These are phyloP conservation scores for Ottelia alismoides DNA, from an alignment of 106 monocot genomes.

Conservation along the genomic window DNA sequence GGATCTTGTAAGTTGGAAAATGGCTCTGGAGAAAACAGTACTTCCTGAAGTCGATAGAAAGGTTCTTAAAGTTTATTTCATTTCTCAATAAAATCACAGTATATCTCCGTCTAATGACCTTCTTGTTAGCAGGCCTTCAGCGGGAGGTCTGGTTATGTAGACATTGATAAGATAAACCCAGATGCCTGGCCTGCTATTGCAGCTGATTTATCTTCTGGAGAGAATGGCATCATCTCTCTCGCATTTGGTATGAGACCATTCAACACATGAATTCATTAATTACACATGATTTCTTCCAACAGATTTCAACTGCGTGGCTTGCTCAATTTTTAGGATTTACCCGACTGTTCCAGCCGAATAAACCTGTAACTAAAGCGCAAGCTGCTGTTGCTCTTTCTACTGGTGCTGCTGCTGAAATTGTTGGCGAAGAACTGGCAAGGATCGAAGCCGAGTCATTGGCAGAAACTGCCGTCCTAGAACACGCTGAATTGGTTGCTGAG, in stretches of 20 bases:
- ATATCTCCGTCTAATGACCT: neutral
- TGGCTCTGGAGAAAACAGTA: slow-evolving; percentile 69
- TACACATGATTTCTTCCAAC: too few species aligned
- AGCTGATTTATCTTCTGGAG: slow-evolving; percentile 74
- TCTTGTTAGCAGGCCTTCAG: slow-evolving; percentile 42
- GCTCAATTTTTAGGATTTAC: slow-evolving; percentile 55
- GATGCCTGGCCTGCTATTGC: slow-evolving; percentile 91
- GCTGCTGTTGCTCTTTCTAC: slow-evolving; percentile 86
- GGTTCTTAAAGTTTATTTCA: slow-evolving; percentile 16
- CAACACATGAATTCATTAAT: too few species aligned
- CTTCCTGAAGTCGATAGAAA: slow-evolving; percentile 83
- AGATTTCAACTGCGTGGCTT: too few species aligned
- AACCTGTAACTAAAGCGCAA: slow-evolving; percentile 95
- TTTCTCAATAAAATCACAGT: neutral
- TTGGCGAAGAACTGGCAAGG: slow-evolving; percentile 83
- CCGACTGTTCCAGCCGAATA: slow-evolving; percentile 86
- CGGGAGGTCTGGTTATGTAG: slow-evolving; percentile 73
- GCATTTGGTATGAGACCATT: slow-evolving; percentile 94
- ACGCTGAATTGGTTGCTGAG: slow-evolving; percentile 72
- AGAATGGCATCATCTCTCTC: slow-evolving; percentile 80
- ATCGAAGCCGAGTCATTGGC: slow-evolving; percentile 92
- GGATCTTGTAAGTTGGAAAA: slow-evolving; percentile 98
- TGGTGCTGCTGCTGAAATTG: slow-evolving; percentile 73
- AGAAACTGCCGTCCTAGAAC: slow-evolving; percentile 79
- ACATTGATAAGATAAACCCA: slow-evolving; percentile 76